Evolutionary conservation across 139 green algal species (phyloP).

Genomic region (Chloropicon primus): DNA sequence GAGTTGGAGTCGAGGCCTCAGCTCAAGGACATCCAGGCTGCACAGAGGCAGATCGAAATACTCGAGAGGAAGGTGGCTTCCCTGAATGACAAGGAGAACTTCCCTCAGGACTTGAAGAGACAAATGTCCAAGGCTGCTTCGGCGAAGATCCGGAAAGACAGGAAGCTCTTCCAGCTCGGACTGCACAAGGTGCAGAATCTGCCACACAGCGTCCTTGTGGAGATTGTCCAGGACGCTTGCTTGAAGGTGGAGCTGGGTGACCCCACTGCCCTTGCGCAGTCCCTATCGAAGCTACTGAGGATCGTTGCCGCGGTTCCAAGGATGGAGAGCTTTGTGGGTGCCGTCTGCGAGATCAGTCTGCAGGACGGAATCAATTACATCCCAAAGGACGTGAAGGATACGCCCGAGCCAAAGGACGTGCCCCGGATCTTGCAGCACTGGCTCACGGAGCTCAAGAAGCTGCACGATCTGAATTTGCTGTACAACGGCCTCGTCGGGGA

Average conservation of each 20-base stretch:
- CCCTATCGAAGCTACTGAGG: conserved; percentile 2
- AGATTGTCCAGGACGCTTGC: conserved; percentile 57
- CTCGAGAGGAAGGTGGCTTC: conserved; percentile 38
- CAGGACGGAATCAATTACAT: background rate
- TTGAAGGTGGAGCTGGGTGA: conserved; percentile 49
- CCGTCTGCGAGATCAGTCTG: conserved; percentile 17
- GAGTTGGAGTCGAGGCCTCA: conserved; percentile 23
- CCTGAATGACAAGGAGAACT: conserved; percentile 2
- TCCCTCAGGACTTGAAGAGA: background rate
- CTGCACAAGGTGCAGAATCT: conserved; percentile 39
- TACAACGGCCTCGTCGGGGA: background rate
- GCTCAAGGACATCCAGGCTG: conserved; percentile 14
- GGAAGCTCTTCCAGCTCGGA: conserved; percentile 39
- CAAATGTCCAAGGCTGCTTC: conserved; percentile 2
- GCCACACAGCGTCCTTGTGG: conserved; percentile 38
- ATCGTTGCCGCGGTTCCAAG: conserved; percentile 22
- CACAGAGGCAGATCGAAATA: conserved; percentile 39
- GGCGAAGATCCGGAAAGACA: conserved; percentile 42
- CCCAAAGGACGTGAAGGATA: background rate
- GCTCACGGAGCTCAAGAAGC: conserved; percentile 6
- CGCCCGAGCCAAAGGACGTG: background rate
- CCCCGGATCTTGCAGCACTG: conserved; percentile 4
- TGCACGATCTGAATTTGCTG: background rate
- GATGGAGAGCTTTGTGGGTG: conserved; percentile 35
- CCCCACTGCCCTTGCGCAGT: conserved; percentile 27